These are phyloP conservation scores for Candida ascalaphidarum DNA, from an alignment of 805 yeast species.

Conservation along the genomic window DNA sequence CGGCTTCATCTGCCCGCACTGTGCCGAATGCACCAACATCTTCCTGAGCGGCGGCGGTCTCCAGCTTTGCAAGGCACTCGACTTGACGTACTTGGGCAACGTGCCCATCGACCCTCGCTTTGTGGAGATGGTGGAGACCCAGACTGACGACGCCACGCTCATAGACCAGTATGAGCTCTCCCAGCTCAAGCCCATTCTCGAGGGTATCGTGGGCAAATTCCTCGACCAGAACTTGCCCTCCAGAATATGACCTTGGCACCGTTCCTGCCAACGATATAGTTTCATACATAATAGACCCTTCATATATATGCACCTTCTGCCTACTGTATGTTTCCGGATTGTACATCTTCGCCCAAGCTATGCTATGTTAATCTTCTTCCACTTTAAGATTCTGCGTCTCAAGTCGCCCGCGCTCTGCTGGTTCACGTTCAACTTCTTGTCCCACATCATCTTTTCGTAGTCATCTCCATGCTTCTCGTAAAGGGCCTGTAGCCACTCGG, in stretches of 20 bases:
- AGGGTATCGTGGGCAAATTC: constrained; percentile 24
- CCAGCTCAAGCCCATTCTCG: constrained; percentile 30
- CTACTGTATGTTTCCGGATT: no score
- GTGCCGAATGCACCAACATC: constrained; percentile 86
- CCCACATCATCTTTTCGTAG: constrained; percentile 88
- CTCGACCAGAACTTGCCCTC: constrained; percentile 21
- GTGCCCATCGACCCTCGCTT: constrained; percentile 93
- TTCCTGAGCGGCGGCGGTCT: constrained; percentile 93
- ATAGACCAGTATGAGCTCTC: constrained; percentile 26
- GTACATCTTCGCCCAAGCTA: constrained; percentile 18
- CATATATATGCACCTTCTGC: no score
- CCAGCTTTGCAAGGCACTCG: constrained; percentile 51
- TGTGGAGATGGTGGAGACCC: constrained; percentile 77
- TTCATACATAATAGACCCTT: no score
- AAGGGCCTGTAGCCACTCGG: constrained; percentile 57
- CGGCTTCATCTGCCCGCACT: constrained; percentile 91
- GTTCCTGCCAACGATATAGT: no score
- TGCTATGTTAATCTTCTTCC: constrained; percentile 41
- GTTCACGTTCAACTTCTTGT: constrained; percentile 68
- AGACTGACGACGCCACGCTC: constrained; percentile 23
- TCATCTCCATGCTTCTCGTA: constrained; percentile 81
- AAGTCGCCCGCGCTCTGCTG: constrained; percentile 86
- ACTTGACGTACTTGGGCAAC: constrained; percentile 68
- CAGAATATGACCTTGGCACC: constrained; percentile 7
- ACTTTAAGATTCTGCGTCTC: constrained; percentile 58